Evolutionary conservation across 306 rosid species (phyloP).

Genomic region (Vigna mungo): DNA sequence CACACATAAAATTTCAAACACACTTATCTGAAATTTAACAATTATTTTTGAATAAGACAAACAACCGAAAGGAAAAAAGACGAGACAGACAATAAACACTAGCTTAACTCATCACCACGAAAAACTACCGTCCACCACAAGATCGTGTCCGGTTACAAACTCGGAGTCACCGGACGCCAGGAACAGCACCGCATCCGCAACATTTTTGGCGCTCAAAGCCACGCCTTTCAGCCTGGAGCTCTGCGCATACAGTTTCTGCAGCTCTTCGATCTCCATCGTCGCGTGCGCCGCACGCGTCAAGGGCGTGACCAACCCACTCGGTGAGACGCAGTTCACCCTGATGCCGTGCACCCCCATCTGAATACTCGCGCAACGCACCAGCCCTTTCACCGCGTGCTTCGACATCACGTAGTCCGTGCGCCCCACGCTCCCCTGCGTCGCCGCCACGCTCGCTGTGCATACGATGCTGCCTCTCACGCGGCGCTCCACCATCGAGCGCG

Average conservation of each 20-base stretch:
- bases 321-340: constrained; percentile 69
- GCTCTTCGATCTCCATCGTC: constrained; percentile 12
- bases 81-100: neutral
- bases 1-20: no score
- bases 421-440: neutral
- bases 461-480: constrained; percentile 62
- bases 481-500: constrained; percentile 55
- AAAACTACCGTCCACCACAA: constrained; percentile 55
- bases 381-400: constrained; percentile 71
- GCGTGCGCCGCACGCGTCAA: constrained; percentile 4
- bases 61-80: no score
- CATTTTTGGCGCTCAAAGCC: constrained; percentile 42
- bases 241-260: constrained; percentile 15
- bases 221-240: constrained; percentile 52
- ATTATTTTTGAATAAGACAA: no score
- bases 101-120: neutral
- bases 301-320: constrained; percentile 51
- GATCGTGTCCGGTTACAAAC: constrained; percentile 58
- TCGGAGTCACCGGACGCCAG: constrained; percentile 54
- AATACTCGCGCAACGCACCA: constrained; percentile 47
- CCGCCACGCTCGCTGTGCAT: constrained; percentile 60
- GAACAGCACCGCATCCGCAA: constrained; percentile 63
- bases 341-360: constrained; percentile 48
- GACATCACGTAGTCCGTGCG: constrained; percentile 57
- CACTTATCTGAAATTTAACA: no score